A percentile compares a stretch with the other conserved stretches of the same genome.
phyloP scores from a whole-genome alignment of 805 yeast species.

The Saccharomycopsis amapae region DNA sequence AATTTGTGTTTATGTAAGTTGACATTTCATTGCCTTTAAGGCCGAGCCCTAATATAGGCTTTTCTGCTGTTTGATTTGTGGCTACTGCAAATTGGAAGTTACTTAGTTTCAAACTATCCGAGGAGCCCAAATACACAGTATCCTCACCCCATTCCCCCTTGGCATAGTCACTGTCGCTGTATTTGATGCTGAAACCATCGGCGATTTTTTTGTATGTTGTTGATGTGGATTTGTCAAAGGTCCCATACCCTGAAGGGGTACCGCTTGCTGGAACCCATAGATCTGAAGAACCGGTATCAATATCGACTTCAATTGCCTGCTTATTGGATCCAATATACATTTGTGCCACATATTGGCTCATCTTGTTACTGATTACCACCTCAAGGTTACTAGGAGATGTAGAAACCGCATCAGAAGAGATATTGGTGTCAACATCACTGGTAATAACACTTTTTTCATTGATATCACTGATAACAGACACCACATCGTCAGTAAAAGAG shows the following conservation, averaged over 20 bases:
- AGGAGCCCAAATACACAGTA: too few species aligned
- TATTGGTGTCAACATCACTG: background rate
- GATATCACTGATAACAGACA: background rate
- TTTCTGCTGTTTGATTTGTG: conserved; percentile 4
- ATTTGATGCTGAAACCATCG: conserved; percentile 32
- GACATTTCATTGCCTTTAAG: conserved; percentile 33
- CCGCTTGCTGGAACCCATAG: conserved; percentile 26
- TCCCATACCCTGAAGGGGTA: conserved; percentile 28
- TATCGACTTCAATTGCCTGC: conserved; percentile 14
- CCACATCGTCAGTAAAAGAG: background rate
- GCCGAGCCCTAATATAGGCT: conserved; percentile 14
- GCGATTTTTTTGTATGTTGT: conserved; percentile 30
- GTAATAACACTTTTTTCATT: background rate
- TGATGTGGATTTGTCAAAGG: conserved; percentile 31
- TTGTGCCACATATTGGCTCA: background rate
- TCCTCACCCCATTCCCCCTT: conserved; percentile 38
- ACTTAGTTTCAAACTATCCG: too few species aligned
- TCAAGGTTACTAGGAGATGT: too few species aligned
- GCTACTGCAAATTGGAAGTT: conserved; percentile 13
- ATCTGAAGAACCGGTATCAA: conserved; percentile 31
- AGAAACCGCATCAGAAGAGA: background rate
- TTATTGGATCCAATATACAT: background rate
- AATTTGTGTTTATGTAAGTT: conserved; percentile 24
- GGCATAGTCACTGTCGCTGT: conserved; percentile 44
- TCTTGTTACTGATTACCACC: background rate